phyloP scores from a whole-genome alignment of 768 basidiomycete species.

The Tylopilus vinaceipallidus region DNA sequence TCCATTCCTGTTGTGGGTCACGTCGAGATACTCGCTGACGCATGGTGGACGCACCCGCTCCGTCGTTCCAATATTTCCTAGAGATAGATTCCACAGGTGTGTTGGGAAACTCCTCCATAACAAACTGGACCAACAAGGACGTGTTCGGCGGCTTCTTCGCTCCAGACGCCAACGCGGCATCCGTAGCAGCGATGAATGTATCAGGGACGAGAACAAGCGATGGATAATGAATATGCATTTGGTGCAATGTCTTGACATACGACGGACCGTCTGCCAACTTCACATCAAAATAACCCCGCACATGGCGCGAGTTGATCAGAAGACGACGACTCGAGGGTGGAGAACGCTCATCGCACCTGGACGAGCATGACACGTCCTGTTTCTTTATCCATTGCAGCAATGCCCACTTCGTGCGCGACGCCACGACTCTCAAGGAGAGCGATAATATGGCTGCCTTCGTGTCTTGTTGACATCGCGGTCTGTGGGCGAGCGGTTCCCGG shows the following conservation, averaged over 20 bases:
- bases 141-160: slow-evolving; percentile 45
- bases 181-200: slow-evolving; percentile 66
- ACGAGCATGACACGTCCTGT: slow-evolving; percentile 74
- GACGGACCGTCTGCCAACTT: slow-evolving; percentile 86
- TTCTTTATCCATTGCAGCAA: slow-evolving; percentile 81
- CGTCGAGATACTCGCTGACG: neutral
- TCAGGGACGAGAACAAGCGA: slow-evolving; percentile 76
- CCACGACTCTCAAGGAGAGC: slow-evolving; percentile 78
- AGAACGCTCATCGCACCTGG: slow-evolving; percentile 51
- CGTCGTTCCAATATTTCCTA: slow-evolving; percentile 85
- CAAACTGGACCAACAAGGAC: slow-evolving; percentile 67
- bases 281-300: neutral
- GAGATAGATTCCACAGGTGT: slow-evolving; percentile 67
- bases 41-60: slow-evolving; percentile 48
- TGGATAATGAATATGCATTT: slow-evolving; percentile 77
- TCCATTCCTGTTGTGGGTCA: slow-evolving; percentile 56
- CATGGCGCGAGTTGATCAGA: neutral
- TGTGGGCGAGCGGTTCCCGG: slow-evolving; percentile 52
- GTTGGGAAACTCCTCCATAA: slow-evolving; percentile 72
- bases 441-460: slow-evolving; percentile 62
- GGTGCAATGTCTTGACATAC: slow-evolving; percentile 85
- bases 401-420: slow-evolving; percentile 79
- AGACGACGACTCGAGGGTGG: neutral
- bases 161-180: slow-evolving; percentile 43
- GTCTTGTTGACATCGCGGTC: slow-evolving; percentile 57